These are phyloP conservation scores for Chlorella sp. DNA, from an alignment of 139 green algal species.

Conservation along the genomic window DNA sequence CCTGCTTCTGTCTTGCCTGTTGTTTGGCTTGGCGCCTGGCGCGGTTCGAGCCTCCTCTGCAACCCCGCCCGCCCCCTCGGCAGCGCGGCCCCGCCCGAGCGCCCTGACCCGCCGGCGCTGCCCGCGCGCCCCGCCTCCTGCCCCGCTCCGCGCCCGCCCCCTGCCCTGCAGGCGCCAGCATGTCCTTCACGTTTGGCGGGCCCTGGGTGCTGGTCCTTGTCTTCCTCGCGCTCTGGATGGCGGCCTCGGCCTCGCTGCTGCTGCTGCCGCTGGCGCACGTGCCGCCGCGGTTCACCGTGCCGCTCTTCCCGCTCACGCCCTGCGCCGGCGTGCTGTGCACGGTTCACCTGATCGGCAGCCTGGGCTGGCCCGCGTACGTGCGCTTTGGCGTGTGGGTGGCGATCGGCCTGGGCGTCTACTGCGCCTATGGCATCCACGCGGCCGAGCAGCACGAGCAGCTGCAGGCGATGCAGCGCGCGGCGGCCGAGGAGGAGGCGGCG, in stretches of 20 bases:
- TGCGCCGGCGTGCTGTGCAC: slow-evolving; percentile 68
- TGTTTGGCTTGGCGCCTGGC: no score
- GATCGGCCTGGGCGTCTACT: slow-evolving; percentile 32
- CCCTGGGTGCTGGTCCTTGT: slow-evolving; percentile 5
- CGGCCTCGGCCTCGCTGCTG: slow-evolving; percentile 30
- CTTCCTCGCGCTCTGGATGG: slow-evolving; percentile 31
- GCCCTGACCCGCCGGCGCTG: no score
- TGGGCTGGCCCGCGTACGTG: slow-evolving; percentile 79
- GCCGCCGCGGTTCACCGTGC: slow-evolving; percentile 60
- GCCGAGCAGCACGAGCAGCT: slow-evolving; percentile 30
- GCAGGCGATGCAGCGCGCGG: slow-evolving; percentile 5
- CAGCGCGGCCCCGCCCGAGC: no score
- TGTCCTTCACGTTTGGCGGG: slow-evolving; percentile 31
- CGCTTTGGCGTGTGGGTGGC: slow-evolving; percentile 77
- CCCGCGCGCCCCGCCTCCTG: not conserved
- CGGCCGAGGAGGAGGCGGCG: not conserved
- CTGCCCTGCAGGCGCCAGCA: slow-evolving; percentile 12
- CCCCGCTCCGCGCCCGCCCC: not conserved
- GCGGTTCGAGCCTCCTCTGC: no score
- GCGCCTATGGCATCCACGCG: slow-evolving; percentile 34
- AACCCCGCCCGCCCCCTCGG: no score
- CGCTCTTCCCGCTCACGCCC: slow-evolving; percentile 64
- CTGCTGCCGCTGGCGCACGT: slow-evolving; percentile 42
- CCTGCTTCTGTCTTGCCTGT: no score
- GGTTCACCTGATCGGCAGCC: slow-evolving; percentile 72